phyloP scores from a whole-genome alignment of 768 basidiomycete genomes.

The Boletus subcaerulescens region DNA sequence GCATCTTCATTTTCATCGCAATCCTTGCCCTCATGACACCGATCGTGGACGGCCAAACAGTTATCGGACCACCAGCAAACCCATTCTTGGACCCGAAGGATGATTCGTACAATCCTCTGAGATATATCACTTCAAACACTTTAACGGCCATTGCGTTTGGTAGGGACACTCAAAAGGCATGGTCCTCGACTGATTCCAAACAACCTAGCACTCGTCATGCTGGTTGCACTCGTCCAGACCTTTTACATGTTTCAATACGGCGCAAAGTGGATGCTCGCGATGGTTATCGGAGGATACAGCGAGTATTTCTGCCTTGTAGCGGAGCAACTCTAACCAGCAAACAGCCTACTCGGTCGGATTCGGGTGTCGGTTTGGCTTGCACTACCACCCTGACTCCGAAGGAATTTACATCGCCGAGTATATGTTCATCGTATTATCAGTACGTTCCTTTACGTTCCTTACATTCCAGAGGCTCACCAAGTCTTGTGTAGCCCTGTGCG shows the following conservation, averaged over 20 bases:
- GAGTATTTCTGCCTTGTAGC: constrained; percentile 15
- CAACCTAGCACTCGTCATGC: constrained; percentile 31
- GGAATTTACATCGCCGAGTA: constrained; percentile 56
- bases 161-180: constrained; percentile 11
- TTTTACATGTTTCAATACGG: constrained; percentile 42
- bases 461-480: constrained; percentile 8
- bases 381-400: constrained; percentile 49
- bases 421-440: constrained; percentile 59
- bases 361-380: constrained; percentile 53
- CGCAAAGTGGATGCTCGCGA: constrained; percentile 56
- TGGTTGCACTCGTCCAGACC: constrained; percentile 44
- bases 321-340: not conserved
- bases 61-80: constrained; percentile 2
- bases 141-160: constrained; percentile 50
- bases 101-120: constrained; percentile 52
- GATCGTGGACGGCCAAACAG: not conserved
- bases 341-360: constrained; percentile 58
- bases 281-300: constrained; percentile 63
- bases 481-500: constrained; percentile 55
- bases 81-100: constrained; percentile 41
- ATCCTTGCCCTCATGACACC: not conserved
- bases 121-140: constrained; percentile 54
- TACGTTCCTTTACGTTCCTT: not conserved
- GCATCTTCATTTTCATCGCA: not conserved
- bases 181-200: not conserved